A percentile compares a stretch with the other conserved stretches of the same genome.
Conservation (phyloP, 148 eudicot species). For the Camellia sinensis region DNA sequence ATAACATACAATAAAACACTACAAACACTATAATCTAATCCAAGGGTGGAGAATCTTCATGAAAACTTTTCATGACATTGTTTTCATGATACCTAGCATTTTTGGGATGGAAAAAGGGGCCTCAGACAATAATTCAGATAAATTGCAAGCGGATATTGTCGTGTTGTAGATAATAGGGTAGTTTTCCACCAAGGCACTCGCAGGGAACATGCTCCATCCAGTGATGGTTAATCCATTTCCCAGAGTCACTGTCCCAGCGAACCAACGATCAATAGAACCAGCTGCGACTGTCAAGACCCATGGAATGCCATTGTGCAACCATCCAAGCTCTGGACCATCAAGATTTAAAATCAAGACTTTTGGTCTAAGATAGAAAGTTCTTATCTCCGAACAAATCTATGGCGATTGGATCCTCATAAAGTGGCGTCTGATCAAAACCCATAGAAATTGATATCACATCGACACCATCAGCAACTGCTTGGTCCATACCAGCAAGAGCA, state of each 20-base stretch:
- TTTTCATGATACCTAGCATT: too few species aligned
- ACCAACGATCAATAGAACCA: slow-evolving; percentile 29
- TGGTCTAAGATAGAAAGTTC: too few species aligned
- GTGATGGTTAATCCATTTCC: slow-evolving; percentile 27
- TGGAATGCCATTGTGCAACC: slow-evolving; percentile 28
- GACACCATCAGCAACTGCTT: slow-evolving; percentile 41
- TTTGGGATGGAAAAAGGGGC: too few species aligned
- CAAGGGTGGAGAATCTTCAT: too few species aligned
- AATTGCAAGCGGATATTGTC: slow-evolving; percentile 22
- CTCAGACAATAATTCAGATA: neutral
- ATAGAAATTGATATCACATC: slow-evolving; percentile 36
- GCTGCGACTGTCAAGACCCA: slow-evolving; percentile 38
- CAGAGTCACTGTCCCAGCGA: slow-evolving; percentile 20
- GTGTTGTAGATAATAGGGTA: slow-evolving; percentile 21
- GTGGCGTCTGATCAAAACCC: slow-evolving; percentile 23
- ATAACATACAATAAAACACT: too few species aligned
- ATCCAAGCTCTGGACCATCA: neutral
- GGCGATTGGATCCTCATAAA: slow-evolving; percentile 33
- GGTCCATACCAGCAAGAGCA: slow-evolving; percentile 32
- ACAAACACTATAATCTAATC: too few species aligned
- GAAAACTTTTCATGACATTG: too few species aligned
- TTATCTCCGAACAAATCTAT: slow-evolving; percentile 35
- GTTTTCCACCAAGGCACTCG: slow-evolving; percentile 7
- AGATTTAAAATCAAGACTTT: too few species aligned
- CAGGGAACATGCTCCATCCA: slow-evolving; percentile 28